Percentiles rank a stretch among this genome's conserved stretches.
Conservation (phyloP, 2,329 filamentous ascomycete species). For the Talaromyces sp. region DNA sequence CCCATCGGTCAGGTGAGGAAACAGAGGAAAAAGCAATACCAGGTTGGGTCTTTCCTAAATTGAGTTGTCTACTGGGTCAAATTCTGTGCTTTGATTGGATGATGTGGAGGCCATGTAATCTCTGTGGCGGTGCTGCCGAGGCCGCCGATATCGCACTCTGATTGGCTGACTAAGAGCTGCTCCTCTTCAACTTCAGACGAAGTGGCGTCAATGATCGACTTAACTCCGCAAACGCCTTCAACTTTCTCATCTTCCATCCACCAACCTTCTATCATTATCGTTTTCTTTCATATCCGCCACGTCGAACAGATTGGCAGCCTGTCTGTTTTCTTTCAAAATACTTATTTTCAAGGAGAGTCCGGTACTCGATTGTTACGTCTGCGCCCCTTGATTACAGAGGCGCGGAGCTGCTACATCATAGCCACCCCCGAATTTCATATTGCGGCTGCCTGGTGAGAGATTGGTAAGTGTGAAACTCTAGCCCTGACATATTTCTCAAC, state of each 20-base stretch:
- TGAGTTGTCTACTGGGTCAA: background rate
- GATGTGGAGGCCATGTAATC: too few species aligned
- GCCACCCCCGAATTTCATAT: background rate
- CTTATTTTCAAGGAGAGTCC: background rate
- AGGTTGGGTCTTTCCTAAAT: background rate
- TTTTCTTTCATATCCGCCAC: background rate
- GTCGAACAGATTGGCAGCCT: background rate
- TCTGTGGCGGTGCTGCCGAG: constrained; percentile 7
- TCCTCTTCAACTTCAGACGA: background rate
- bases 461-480: background rate
- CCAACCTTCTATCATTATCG: background rate
- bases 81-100: too few species aligned
- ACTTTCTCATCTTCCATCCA: background rate
- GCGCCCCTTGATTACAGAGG: background rate
- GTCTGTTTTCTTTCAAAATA: background rate
- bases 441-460: constrained; percentile 1
- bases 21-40: background rate
- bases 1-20: background rate
- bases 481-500: background rate
- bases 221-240: constrained; percentile 10
- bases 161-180: background rate
- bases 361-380: background rate
- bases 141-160: background rate
- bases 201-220: constrained; percentile 3
- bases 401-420: background rate